phyloP scores from a whole-genome alignment of 257 asterid genomes.

The Gardenia jasminoides region DNA sequence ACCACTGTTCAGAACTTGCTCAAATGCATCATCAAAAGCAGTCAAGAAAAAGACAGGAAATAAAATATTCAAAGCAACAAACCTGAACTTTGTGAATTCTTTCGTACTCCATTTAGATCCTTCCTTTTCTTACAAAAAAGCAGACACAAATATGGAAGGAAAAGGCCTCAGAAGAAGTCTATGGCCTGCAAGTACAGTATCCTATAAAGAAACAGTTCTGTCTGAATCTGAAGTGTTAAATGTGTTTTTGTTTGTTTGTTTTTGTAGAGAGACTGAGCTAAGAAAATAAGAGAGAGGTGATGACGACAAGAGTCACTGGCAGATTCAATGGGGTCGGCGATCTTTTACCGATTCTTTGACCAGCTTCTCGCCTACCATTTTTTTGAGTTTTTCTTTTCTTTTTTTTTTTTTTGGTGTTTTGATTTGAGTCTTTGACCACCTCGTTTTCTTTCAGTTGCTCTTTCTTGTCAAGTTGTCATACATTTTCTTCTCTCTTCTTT shows the following conservation, averaged over 20 bases:
- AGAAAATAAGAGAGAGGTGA: background rate
- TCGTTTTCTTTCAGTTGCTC: background rate
- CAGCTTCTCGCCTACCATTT: background rate
- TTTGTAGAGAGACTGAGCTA: background rate
- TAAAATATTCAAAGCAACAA: constrained; percentile 11
- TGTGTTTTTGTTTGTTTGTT: background rate
- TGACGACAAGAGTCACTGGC: constrained; percentile 12
- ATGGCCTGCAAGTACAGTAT: background rate
- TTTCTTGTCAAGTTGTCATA: too few relatives aligned
- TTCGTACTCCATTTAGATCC: constrained; percentile 89
- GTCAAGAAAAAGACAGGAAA: background rate
- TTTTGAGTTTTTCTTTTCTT: background rate
- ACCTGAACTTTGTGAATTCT: constrained; percentile 96
- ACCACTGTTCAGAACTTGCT: background rate
- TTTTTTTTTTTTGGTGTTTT: background rate
- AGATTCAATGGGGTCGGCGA: constrained; percentile 28
- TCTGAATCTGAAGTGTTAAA: background rate
- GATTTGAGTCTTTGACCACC: background rate
- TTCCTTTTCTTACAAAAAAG: constrained; percentile 20
- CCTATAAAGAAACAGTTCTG: constrained; percentile 26
- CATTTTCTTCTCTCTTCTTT: too few relatives aligned
- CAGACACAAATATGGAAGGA: constrained; percentile 22
- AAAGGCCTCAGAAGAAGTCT: constrained; percentile 9
- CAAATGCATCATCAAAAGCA: background rate
- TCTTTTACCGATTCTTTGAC: constrained; percentile 57